These are phyloP conservation scores for Kodamaea plutei DNA, from an alignment of 1,139 yeast species.

Conservation along the genomic window DNA sequence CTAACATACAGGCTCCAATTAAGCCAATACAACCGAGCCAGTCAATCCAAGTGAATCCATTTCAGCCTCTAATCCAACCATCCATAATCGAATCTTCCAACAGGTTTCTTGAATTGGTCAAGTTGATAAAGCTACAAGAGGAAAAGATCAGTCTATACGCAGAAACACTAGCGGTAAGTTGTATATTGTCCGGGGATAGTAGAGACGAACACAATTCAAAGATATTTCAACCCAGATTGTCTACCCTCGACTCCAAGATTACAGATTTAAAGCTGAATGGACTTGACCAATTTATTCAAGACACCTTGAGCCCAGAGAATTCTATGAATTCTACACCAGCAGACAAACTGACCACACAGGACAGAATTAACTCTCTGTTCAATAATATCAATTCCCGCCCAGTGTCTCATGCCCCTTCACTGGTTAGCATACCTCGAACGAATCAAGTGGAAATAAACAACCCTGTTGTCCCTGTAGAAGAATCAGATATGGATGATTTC, in stretches of 20 bases:
- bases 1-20: neutral
- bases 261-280: conserved; percentile 2
- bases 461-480: neutral
- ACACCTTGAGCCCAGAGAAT: neutral
- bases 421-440: no score
- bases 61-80: no score
- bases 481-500: no score
- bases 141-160: conserved; percentile 11
- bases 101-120: conserved; percentile 4
- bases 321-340: conserved; percentile 1
- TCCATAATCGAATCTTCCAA: neutral
- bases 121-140: conserved; percentile 11
- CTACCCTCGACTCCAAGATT: conserved; percentile 4
- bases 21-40: neutral
- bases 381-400: neutral
- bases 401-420: neutral
- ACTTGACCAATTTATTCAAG: conserved; percentile 3
- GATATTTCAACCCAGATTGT: conserved; percentile 6
- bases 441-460: no score
- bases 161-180: conserved; percentile 8
- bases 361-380: no score
- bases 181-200: conserved; percentile 6
- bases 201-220: conserved; percentile 6
- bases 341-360: neutral
- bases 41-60: neutral